Conservation (phyloP, 306 rosid species). For the Cucumis melo region DNA sequence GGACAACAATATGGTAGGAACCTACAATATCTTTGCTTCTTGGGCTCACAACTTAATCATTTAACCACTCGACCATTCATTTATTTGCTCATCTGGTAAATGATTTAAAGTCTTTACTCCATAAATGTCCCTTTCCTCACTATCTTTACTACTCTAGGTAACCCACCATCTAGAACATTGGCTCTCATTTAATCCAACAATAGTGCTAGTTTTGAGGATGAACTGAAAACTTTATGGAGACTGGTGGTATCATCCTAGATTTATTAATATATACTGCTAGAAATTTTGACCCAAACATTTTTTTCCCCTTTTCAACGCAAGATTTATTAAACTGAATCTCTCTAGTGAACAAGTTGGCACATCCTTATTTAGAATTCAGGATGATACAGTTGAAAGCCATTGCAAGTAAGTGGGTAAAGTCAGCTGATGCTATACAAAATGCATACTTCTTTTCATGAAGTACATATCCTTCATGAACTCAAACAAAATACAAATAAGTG, state of each 20-base stretch:
- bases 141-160: background rate
- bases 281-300: background rate
- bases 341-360: background rate
- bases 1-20: background rate
- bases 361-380: background rate
- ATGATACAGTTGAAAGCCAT: background rate
- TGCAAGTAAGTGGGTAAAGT: background rate
- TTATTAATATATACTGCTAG: background rate
- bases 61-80: background rate
- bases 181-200: background rate
- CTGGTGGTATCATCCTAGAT: background rate
- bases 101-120: background rate
- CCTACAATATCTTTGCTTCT: background rate
- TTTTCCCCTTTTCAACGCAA: background rate
- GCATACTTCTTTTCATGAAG: background rate
- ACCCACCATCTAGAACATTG: background rate
- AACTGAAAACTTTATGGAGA: background rate
- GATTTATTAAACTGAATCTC: background rate
- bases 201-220: background rate
- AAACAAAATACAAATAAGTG: background rate
- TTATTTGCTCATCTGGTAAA: background rate
- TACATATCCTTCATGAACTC: background rate
- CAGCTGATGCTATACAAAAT: background rate
- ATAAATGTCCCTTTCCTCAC: background rate
- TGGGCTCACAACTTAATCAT: background rate